Base-by-base conservation (phyloP, 2,329 filamentous ascomycete genomes). In the Cladosporium oxysporum region DNA sequence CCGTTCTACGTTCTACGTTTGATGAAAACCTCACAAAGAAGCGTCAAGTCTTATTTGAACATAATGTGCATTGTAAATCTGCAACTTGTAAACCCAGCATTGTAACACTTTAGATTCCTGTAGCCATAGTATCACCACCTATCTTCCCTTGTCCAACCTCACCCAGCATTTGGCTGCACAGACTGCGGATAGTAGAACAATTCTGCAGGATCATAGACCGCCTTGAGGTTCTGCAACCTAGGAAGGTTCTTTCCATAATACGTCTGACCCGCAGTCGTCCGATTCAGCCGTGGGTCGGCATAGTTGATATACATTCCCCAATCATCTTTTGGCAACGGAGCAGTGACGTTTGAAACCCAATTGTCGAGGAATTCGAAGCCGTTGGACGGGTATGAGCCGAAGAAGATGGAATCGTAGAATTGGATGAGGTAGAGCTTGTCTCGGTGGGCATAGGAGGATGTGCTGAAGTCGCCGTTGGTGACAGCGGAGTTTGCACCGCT, bases 281-380 rank as follows among this genome's bases (percentile, higher is more conserved):
- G 62, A 31, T 66, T 52, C 18, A 68, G 60, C n/a, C 53, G 52
- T 23, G 59, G 60, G 41, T 68, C 64, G 16, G 66, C 64, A 11
- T 66, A 68, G 44, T 68, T 68, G 64, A 68, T 68, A 44, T 68
- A 68, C 66, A 68, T 68, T 29, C 66, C 66, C 66, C 64, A 68
- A n/a, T 68, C 66, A 3, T 60, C 62, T 18, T 28, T 29, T 5
- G 52, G 1, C 29, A 68, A 14, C n/a, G 59, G 35, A 23, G 64
- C 53, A 10, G 64, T 66, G 11, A 65, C 65, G 11, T 64, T 63
- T 23, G 58, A 64, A 0, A 68, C 66, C 49, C 52, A 68, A 21
- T 68, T 61, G 47, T 66, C 60, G 3, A 68, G 60, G 64, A 68
- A 68, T 3, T 41, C 52, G 58, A 64, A 66, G 37, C 66, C 66